Conservation (phyloP, 148 eudicot species). For the Rhododendron kiyosumense region DNA sequence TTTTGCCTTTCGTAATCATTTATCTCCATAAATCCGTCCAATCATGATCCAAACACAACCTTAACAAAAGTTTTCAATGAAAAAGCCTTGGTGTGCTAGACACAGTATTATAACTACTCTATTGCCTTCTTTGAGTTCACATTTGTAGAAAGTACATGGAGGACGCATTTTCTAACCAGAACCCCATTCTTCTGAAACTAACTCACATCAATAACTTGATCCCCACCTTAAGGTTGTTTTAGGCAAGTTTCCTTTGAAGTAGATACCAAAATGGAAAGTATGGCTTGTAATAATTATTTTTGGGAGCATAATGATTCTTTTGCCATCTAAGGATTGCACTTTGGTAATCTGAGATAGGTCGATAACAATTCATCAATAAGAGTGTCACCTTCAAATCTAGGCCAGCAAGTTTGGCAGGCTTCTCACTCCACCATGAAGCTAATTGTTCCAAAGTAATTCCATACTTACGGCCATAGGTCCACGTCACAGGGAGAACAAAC, state of each 20-base stretch:
- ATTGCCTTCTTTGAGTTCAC: neutral
- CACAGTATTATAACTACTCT: neutral
- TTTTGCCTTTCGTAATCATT: neutral
- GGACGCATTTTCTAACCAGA: neutral
- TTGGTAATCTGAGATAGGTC: neutral
- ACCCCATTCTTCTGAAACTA: neutral
- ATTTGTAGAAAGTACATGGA: neutral
- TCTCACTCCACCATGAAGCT: conserved; percentile 94
- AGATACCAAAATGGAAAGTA: neutral
- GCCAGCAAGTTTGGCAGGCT: conserved; percentile 91
- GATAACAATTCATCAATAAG: neutral
- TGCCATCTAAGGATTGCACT: neutral
- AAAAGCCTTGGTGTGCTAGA: neutral
- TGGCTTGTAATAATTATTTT: neutral
- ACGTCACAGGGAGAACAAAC: conserved; percentile 92
- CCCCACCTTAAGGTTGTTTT: neutral
- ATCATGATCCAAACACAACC: neutral
- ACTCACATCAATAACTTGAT: neutral
- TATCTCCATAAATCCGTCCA: neutral
- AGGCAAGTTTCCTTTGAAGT: neutral
- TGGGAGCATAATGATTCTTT: neutral
- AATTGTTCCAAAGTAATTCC: conserved; percentile 74
- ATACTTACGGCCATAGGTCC: conserved; percentile 76
- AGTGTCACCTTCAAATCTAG: conserved; percentile 57
- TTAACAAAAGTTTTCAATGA: neutral